Evolutionary conservation across 108 stramenopile genomes (phyloP).

Genomic region (Craspedostauros australis): DNA sequence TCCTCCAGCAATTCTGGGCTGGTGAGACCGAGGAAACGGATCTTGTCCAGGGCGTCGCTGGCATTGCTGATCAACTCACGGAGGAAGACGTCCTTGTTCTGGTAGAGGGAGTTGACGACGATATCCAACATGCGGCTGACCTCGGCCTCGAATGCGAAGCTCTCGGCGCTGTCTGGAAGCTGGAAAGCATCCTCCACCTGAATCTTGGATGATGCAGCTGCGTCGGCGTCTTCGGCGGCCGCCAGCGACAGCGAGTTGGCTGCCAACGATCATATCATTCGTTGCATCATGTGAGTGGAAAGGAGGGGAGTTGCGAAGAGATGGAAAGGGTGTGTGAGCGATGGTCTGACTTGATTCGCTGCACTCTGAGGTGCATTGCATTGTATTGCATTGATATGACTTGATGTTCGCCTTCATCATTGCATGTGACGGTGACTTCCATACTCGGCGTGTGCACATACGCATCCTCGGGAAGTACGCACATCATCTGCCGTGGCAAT

Average conservation of each 20-base stretch:
- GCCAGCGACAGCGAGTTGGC: constrained; percentile 2
- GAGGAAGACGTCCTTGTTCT: constrained; percentile 97
- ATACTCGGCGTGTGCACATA: too few species aligned
- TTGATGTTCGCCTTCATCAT: too few species aligned
- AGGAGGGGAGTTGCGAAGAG: not conserved
- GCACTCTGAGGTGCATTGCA: not conserved
- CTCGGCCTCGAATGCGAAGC: constrained; percentile 95
- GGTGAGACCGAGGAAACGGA: constrained; percentile 91
- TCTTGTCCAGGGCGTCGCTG: constrained; percentile 98
- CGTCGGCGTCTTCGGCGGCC: constrained; percentile 14
- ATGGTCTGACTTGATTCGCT: not conserved
- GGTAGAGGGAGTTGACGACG: constrained; percentile 99
- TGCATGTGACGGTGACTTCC: too few species aligned
- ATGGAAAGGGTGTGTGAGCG: not conserved
- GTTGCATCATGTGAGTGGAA: not conserved
- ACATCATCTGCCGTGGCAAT: not conserved
- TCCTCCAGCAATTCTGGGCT: constrained; percentile 69
- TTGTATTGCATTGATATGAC: too few species aligned
- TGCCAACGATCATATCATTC: not conserved
- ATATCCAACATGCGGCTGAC: constrained; percentile 98
- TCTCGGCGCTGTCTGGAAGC: constrained; percentile 40
- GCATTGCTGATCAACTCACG: constrained; percentile 96
- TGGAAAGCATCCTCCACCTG: constrained; percentile 1
- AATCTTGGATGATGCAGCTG: not conserved
- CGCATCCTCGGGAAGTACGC: constrained; percentile 1